These are phyloP conservation scores for Brasenia schreberi DNA, from an alignment of 164 flowering plant species.

Conservation along the genomic window DNA sequence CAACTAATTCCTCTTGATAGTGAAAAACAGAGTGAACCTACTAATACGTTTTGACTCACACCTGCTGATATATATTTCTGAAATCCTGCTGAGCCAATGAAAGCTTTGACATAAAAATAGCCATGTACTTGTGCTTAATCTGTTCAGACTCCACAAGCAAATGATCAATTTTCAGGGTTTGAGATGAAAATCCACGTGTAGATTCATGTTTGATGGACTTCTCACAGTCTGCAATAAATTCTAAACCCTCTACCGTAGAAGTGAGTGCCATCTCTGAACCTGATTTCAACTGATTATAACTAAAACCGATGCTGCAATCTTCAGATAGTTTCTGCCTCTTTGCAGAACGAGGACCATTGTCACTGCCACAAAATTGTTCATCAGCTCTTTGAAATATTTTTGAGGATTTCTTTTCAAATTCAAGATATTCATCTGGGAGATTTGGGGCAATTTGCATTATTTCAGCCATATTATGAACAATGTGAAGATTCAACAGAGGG, in stretches of 20 bases:
- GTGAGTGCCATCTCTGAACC: slow-evolving; percentile 1
- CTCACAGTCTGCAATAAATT: slow-evolving; percentile 8
- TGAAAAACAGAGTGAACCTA: no score
- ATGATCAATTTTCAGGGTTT: slow-evolving; percentile 11
- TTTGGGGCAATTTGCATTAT: slow-evolving; percentile 23
- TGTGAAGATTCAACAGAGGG: slow-evolving; percentile 72
- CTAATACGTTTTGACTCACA: slow-evolving; percentile 6
- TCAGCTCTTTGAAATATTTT: slow-evolving; percentile 12
- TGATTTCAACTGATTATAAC: no score
- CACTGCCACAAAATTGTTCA: slow-evolving; percentile 11
- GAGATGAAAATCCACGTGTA: slow-evolving; percentile 9
- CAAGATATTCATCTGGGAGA: slow-evolving; percentile 5
- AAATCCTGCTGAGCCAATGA: slow-evolving; percentile 67
- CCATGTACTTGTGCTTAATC: slow-evolving; percentile 52
- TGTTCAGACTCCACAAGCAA: slow-evolving; percentile 42
- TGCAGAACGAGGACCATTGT: slow-evolving; percentile 9
- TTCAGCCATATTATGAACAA: slow-evolving; percentile 78
- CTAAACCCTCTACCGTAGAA: neutral
- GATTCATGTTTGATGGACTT: slow-evolving; percentile 9
- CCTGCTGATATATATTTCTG: slow-evolving; percentile 53
- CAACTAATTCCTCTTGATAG: no score
- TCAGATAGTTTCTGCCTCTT: slow-evolving; percentile 25
- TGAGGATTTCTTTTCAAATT: slow-evolving; percentile 9
- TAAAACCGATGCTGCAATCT: slow-evolving; percentile 7
- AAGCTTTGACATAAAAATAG: slow-evolving; percentile 53